Evolutionary conservation across 2,329 filamentous ascomycete genomes (phyloP), one percentile per base, ranked within the genome.

Genomic region (Tolypocladium sp.): DNA sequence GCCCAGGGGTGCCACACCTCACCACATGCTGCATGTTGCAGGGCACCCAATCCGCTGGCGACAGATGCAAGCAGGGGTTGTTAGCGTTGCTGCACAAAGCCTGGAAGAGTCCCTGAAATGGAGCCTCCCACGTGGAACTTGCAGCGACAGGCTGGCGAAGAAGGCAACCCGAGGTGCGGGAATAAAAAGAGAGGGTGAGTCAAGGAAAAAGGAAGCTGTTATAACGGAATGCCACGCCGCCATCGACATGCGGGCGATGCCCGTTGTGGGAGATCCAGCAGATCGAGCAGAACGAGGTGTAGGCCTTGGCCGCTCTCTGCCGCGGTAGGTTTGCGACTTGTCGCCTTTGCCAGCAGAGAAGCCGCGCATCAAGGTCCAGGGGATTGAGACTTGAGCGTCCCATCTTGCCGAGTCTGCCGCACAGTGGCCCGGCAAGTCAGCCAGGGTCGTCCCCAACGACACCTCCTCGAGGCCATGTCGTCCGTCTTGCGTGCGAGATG

Each of bases 71-170:
- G 38, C 55, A 58, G 58, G 56, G 58, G 59, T 59, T 61, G 56
- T 63, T 68, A 65, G 61, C 52, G 41, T 41, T 61, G 66, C 66
- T 67, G 64, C 66, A 68, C 62, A 64, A 40, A 61, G 67, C 65
- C 65, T 57, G 37, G 35, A 38, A 37, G 15, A 49, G 53, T 33
- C 20, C 30, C 22, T 33, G 51, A 27, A 54, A 58, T 51, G 67
- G 61, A 63, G 63, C 61, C 59, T 65, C 63, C 69, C 68, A 70
- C 68, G 68, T 70, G 69, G 68, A 66, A 64, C 64, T 61, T 70
- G 68, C 68, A 70, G 66, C 60, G 60, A 30, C 37, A 53, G 37
- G 37, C 22, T 9, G 30, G 49, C 30, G 49, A 53, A 44, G 56
- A 33, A 57, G 41, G 35, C 41, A 58, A 41, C 53, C 51, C 35